Conservation (phyloP, 768 basidiomycete species). For the Boletus rubescentipes region DNA sequence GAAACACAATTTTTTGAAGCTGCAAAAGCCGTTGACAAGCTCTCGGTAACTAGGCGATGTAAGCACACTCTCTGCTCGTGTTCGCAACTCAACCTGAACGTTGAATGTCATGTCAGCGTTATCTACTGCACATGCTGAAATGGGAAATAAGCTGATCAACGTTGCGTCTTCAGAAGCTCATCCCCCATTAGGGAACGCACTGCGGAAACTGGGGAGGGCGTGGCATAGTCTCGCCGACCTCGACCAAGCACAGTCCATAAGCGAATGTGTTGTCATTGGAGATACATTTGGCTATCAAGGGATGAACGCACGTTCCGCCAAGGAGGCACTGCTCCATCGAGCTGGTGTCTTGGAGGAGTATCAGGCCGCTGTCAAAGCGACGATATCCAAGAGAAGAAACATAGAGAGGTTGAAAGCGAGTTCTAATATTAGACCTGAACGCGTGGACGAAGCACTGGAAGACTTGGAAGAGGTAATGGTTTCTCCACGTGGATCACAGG, state of each 20-base stretch:
- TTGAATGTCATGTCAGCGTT: constrained; percentile 49
- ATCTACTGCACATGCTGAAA: constrained; percentile 76
- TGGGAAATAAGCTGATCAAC: constrained; percentile 90
- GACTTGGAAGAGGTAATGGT: constrained; percentile 83
- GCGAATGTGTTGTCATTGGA: constrained; percentile 94
- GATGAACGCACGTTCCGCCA: constrained; percentile 94
- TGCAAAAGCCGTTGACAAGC: constrained; percentile 86
- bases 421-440: constrained; percentile 79
- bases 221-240: constrained; percentile 89
- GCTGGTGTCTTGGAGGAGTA: constrained; percentile 92
- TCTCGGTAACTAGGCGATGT: constrained; percentile 81
- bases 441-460: constrained; percentile 88
- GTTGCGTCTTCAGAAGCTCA: constrained; percentile 89
- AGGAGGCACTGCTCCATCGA: constrained; percentile 89
- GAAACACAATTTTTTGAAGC: constrained; percentile 93
- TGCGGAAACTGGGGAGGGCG: constrained; percentile 82
- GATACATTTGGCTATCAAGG: constrained; percentile 96
- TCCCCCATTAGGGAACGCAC: constrained; percentile 75
- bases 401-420: constrained; percentile 89
- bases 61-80: constrained; percentile 15
- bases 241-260: constrained; percentile 87
- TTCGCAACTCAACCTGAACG: neutral
- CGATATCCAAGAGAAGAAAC: constrained; percentile 88
- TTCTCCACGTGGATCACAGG: neutral
- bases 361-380: constrained; percentile 87